These are phyloP conservation scores for Geranium incanum DNA, from an alignment of 441 rosid genomes.

Conservation along the genomic window DNA sequence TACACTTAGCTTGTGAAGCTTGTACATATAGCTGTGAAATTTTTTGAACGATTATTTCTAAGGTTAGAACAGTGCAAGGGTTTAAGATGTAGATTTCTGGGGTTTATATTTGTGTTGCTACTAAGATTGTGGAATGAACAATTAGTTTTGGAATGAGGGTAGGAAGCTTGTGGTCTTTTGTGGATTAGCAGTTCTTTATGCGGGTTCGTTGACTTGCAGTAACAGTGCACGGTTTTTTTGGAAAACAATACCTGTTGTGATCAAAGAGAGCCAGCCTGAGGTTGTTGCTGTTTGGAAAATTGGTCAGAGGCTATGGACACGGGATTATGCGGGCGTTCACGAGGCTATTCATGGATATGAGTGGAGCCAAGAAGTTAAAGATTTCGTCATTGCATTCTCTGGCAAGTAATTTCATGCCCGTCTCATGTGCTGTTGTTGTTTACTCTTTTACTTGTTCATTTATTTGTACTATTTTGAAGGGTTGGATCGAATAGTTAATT, in stretches of 20 bases:
- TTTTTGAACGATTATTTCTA: neutral
- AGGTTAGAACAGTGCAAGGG: neutral
- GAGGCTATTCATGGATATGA: constrained; percentile 57
- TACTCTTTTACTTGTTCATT: neutral
- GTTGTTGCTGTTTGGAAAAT: constrained; percentile 70
- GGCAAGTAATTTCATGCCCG: constrained; percentile 31
- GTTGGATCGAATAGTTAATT: neutral
- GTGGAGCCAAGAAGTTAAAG: constrained; percentile 65
- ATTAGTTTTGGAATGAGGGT: neutral
- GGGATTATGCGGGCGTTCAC: constrained; percentile 63
- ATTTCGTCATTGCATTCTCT: constrained; percentile 63
- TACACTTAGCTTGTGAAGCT: neutral
- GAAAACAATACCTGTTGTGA: constrained; percentile 59
- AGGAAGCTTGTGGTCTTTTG: neutral
- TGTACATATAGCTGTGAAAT: neutral
- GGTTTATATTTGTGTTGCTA: neutral
- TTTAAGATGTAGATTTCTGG: neutral
- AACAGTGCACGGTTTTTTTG: constrained; percentile 80
- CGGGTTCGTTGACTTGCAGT: constrained; percentile 34
- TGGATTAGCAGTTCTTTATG: neutral
- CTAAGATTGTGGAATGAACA: neutral
- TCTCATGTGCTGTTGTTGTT: neutral
- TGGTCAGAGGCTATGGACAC: constrained; percentile 78
- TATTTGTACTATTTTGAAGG: neutral
- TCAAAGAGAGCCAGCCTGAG: constrained; percentile 68